Percentiles rank a stretch among this genome's conserved stretches.
Evolutionary conservation across 345 rosid species (phyloP).

Genomic region (Melaleuca alternifolia): DNA sequence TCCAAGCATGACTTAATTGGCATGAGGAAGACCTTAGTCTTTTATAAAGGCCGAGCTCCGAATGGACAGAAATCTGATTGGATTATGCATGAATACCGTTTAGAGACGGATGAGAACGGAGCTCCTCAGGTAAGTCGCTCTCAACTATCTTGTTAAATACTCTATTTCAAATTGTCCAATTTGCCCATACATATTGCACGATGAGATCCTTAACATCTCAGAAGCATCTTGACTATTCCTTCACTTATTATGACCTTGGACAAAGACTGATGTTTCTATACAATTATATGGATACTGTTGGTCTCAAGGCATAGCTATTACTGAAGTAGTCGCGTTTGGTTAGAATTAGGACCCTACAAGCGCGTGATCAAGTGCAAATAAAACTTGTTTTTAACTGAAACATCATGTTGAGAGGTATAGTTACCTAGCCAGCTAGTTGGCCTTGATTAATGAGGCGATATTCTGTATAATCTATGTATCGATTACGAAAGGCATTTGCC

Average conservation of each 20-base stretch:
- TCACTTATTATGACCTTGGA: not conserved
- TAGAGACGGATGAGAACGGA: slow-evolving; percentile 87
- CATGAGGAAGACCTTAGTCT: slow-evolving; percentile 93
- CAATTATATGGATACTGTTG: not conserved
- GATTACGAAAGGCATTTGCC: not conserved
- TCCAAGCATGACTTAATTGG: slow-evolving; percentile 74
- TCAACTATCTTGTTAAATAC: not conserved
- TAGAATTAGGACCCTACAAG: not conserved
- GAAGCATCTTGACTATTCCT: not conserved
- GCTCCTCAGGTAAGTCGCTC: slow-evolving; percentile 42
- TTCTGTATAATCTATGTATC: not conserved
- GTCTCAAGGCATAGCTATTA: not conserved
- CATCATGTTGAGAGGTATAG: not conserved
- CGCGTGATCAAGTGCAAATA: not conserved
- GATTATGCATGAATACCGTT: slow-evolving; percentile 98
- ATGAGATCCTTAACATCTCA: not conserved
- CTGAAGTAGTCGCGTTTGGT: not conserved
- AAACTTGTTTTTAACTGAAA: not conserved
- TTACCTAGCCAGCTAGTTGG: not conserved
- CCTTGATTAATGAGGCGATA: not conserved
- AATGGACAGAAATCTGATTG: slow-evolving; percentile 92
- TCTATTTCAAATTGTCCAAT: not conserved
- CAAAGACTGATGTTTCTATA: not conserved
- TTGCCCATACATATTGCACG: not conserved
- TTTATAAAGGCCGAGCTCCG: slow-evolving; percentile 90